These are phyloP conservation scores for Triangularia setosa DNA, from an alignment of 2,329 filamentous ascomycete genomes.

Conservation along the genomic window DNA sequence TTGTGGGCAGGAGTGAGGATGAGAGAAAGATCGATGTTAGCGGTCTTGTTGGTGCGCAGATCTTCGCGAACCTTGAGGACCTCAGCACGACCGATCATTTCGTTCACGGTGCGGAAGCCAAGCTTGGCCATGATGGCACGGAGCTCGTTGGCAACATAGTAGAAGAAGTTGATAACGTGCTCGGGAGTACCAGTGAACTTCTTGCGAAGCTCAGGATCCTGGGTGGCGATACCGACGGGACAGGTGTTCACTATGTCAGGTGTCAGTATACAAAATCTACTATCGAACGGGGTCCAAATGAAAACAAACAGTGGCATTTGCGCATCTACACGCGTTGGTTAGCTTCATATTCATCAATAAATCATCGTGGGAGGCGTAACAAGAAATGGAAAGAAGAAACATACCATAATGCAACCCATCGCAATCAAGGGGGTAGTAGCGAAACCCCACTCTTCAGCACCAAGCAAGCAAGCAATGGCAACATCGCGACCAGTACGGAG, in stretches of 20 bases:
- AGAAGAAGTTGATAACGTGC: constrained; percentile 98
- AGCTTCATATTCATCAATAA: background rate
- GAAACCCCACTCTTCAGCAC: constrained; percentile 98
- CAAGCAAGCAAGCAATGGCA: constrained; percentile 88
- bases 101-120: constrained; percentile 91
- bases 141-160: constrained; percentile 94
- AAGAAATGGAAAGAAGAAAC: background rate
- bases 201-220: constrained; percentile 88
- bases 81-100: constrained; percentile 95
- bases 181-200: constrained; percentile 93
- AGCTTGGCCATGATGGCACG: constrained; percentile 95
- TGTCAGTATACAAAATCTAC: too few relatives aligned
- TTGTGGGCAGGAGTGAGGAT: constrained; percentile 96
- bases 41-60: constrained; percentile 79
- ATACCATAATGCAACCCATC: constrained; percentile 82
- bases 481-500: constrained; percentile 89
- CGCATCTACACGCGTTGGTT: constrained; percentile 56
- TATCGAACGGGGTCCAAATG: too few relatives aligned
- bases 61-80: constrained; percentile 83
- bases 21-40: constrained; percentile 88
- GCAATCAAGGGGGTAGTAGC: constrained; percentile 92
- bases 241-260: too few relatives aligned
- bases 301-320: constrained; percentile 48
- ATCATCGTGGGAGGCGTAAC: background rate
- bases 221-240: constrained; percentile 91